Evolutionary conservation across 306 rosid genomes (phyloP).

Genomic region (Sindora glabra): DNA sequence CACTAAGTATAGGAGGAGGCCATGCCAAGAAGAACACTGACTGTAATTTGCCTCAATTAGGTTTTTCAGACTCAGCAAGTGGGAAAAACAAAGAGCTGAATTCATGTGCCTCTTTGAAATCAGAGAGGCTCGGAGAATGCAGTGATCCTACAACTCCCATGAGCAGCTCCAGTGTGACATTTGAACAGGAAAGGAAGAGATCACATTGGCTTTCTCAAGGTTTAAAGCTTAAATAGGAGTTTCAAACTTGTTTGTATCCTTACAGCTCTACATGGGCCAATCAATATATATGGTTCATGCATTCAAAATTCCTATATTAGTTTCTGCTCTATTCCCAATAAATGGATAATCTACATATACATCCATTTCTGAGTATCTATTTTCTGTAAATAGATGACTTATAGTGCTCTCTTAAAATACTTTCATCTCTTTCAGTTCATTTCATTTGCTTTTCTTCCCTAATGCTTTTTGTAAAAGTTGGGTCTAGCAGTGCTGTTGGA

Average conservation of each 20-base stretch:
- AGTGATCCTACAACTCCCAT: constrained; percentile 65
- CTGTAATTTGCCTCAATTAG: constrained; percentile 14
- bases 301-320: constrained; percentile 43
- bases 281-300: constrained; percentile 34
- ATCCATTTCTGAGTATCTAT: constrained; percentile 12
- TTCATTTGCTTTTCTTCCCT: background rate
- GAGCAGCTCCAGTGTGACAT: constrained; percentile 70
- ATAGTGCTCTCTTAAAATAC: background rate
- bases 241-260: constrained; percentile 26
- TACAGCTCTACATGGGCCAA: constrained; percentile 30
- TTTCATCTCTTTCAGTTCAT: background rate
- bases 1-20: constrained; percentile 79
- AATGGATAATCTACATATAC: constrained; percentile 25
- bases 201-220: constrained; percentile 74
- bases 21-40: constrained; percentile 44
- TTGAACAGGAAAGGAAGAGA: constrained; percentile 58
- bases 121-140: constrained; percentile 62
- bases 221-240: constrained; percentile 59
- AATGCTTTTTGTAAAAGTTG: background rate
- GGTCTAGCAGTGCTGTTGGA: background rate
- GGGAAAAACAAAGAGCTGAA: constrained; percentile 34
- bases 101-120: constrained; percentile 53
- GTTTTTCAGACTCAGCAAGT: constrained; percentile 13
- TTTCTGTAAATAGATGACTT: constrained; percentile 33
- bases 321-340: constrained; percentile 34